Conservation (phyloP, 2,329 filamentous ascomycete species). For the Conoideocrella luteorostrata region DNA sequence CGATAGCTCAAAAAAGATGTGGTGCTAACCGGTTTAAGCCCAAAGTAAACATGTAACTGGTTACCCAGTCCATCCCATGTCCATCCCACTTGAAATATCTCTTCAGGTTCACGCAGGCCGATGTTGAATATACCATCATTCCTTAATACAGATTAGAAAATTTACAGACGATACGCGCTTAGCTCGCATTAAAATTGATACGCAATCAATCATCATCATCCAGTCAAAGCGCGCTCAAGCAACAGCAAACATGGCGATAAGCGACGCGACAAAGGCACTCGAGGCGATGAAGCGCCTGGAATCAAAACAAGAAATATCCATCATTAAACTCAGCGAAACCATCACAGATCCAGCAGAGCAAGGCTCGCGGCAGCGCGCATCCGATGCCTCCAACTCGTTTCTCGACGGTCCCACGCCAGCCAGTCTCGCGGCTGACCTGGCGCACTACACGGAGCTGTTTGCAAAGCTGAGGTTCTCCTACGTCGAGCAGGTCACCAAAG, state of each 20-base stretch:
- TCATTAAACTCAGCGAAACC: slow-evolving; percentile 70
- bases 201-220: background rate
- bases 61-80: no score
- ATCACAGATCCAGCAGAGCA: slow-evolving; percentile 48
- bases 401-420: slow-evolving; percentile 65
- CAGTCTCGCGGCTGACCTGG: slow-evolving; percentile 73
- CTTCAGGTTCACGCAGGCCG: background rate
- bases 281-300: slow-evolving; percentile 47
- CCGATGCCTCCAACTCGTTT: slow-evolving; percentile 62
- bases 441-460: slow-evolving; percentile 92
- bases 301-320: slow-evolving; percentile 57
- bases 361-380: slow-evolving; percentile 49
- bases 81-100: background rate
- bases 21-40: slow-evolving; percentile 9
- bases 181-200: background rate
- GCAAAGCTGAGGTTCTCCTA: slow-evolving; percentile 95
- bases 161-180: background rate
- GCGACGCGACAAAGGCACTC: slow-evolving; percentile 35
- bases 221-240: background rate
- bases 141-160: background rate
- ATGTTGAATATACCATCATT: background rate
- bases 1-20: no score
- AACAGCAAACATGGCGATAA: slow-evolving; percentile 21
- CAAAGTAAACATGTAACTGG: slow-evolving; percentile 13
- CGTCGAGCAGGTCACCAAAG: slow-evolving; percentile 96